Base-by-base conservation (phyloP, 2,329 filamentous ascomycete species). In the Cladosporium oxysporum region DNA sequence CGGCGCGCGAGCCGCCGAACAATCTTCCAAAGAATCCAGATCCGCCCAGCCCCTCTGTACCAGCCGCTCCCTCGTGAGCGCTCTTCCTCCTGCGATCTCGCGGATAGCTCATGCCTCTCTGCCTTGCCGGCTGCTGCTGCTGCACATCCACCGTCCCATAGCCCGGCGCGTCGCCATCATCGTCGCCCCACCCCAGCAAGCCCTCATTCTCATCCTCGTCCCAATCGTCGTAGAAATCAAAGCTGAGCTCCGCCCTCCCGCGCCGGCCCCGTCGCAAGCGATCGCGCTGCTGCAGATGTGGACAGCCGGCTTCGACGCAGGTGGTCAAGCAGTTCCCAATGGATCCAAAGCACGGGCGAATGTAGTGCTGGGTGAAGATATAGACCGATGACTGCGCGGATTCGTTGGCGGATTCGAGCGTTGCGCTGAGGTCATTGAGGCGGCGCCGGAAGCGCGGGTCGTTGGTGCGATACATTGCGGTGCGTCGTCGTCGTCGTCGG, bases 151-250 rank as follows among this genome's bases (percentile, higher is more conserved):
- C 65, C 57, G 73, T 71, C 61, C 73, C 73, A 66, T 74, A 74
- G 11, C 86, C 78, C 69, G 75, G 88, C 12, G 90, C 91, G 76
- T 97, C 94, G 81, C 96, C 88, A 75, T 96, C 93, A 73, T 96
- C 93, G 71, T 86, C 88, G 47, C 90, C 89, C 91, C 92, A 96
- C 55, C 87, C 89, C 62, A 93, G 80, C 58, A 94, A 77, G 0
- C 88, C 85, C 47, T 88, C 85, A 37, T 82, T 82, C 60, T 86
- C 84, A 64, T 87, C 84, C 55, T 85, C 83, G 68, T 97, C 92
- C 94, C 94, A 98, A 78, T 97, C 94, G 78, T 97, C 94, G 81
- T 98, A 98, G 77, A 98, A 98, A 78, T 97, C 94, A 76, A 98
- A 98, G 74, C 87, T 93, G 73, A 91, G 87, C 79, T 97, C 93